Percentiles rank a stretch among this genome's conserved stretches.
Evolutionary conservation across 441 rosid genomes (phyloP).

Genomic region (Adansonia rubrostipa): DNA sequence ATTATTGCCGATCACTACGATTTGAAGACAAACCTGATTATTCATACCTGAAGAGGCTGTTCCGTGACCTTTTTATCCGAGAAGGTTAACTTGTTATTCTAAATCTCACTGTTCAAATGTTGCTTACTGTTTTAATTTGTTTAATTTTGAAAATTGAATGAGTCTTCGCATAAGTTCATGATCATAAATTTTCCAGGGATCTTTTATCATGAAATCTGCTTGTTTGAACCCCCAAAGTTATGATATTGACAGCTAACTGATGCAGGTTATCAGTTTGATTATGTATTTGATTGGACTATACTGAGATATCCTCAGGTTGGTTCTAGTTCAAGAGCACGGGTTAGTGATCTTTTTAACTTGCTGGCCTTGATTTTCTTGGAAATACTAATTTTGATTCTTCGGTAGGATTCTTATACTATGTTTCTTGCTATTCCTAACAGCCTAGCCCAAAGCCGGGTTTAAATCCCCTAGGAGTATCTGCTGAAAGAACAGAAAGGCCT

Average conservation of each 20-base stretch:
- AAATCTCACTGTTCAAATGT: neutral
- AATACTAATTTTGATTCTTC: neutral
- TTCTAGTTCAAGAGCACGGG: constrained; percentile 64
- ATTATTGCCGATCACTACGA: constrained; percentile 69
- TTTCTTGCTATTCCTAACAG: constrained; percentile 42
- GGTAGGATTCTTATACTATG: constrained; percentile 6
- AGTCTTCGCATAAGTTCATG: neutral
- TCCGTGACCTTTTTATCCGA: constrained; percentile 68
- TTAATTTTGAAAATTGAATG: neutral
- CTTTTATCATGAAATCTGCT: constrained; percentile 7
- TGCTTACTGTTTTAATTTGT: neutral
- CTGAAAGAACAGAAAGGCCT: constrained; percentile 71
- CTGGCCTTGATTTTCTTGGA: constrained; percentile 10
- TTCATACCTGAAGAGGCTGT: constrained; percentile 68
- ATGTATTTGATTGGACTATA: constrained; percentile 69
- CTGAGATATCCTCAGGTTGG: constrained; percentile 66
- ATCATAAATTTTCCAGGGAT: neutral
- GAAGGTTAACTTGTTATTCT: constrained; percentile 52
- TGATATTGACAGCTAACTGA: constrained; percentile 29
- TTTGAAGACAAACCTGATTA: constrained; percentile 82
- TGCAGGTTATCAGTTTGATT: constrained; percentile 73
- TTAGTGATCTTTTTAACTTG: constrained; percentile 29
- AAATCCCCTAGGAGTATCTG: constrained; percentile 59
- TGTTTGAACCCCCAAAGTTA: neutral
- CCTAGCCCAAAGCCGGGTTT: constrained; percentile 57